phyloP scores from a whole-genome alignment of 495 filamentous ascomycete species.

The Penicillium ochrochloron region DNA sequence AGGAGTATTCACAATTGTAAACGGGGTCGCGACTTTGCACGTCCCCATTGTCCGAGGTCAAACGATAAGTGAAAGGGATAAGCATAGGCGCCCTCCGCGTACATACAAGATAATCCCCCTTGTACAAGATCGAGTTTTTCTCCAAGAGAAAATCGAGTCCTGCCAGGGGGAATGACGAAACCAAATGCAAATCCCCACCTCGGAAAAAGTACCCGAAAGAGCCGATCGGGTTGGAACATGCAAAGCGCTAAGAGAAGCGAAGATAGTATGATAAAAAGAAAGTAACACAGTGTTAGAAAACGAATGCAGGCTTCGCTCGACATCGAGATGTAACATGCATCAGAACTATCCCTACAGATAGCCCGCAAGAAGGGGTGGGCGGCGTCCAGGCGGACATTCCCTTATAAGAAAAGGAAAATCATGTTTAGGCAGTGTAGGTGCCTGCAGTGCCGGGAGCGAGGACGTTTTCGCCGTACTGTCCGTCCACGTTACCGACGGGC shows the following conservation, averaged over 20 bases:
- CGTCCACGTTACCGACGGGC: conserved; percentile 70
- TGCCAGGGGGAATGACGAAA: not conserved
- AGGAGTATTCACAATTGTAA: conserved; percentile 45
- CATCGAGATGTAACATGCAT: conserved; percentile 7
- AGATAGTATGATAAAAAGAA: conserved; percentile 21
- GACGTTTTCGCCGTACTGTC: conserved; percentile 69
- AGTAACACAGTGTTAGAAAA: conserved; percentile 20
- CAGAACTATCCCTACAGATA: conserved; percentile 5
- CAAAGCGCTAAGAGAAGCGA: conserved; percentile 30
- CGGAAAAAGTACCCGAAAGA: conserved; percentile 13
- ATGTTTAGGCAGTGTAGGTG: conserved; percentile 32
- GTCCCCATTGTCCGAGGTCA: conserved; percentile 18
- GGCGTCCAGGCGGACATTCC: not conserved
- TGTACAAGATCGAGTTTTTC: not conserved
- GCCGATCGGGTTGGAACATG: conserved; percentile 25
- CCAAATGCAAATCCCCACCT: conserved; percentile 16
- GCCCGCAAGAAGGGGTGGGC: not conserved
- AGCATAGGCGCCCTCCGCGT: conserved; percentile 23
- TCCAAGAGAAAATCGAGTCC: not conserved
- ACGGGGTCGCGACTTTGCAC: conserved; percentile 26
- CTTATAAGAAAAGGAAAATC: not conserved
- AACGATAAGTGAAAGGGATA: conserved; percentile 1
- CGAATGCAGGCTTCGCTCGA: conserved; percentile 15
- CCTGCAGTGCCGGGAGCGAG: conserved; percentile 48
- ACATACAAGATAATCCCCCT: conserved; percentile 26